Evolutionary conservation across 2,329 filamentous ascomycete genomes (phyloP).

Genomic region (Penicillium fuscoglaucum): DNA sequence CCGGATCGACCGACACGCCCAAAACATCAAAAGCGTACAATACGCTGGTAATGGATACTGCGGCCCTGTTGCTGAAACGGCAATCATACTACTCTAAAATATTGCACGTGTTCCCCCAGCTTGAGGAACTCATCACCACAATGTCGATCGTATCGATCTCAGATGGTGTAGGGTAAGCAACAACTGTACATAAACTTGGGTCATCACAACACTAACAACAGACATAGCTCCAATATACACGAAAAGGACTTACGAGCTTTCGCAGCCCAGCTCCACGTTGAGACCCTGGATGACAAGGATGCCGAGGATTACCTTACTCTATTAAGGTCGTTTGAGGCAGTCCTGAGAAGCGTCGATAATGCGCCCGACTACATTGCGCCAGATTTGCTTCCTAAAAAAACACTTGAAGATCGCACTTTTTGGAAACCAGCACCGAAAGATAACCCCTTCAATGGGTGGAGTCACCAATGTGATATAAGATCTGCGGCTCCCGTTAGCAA

Average conservation of each 20-base stretch:
- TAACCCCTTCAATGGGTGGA: conserved; percentile 49
- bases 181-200: neutral
- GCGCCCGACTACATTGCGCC: conserved; percentile 41
- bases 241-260: neutral
- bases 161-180: neutral
- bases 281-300: conserved; percentile 4
- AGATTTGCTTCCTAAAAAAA: conserved; percentile 30
- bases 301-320: conserved; percentile 25
- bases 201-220: neutral
- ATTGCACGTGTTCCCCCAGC: neutral
- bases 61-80: no score
- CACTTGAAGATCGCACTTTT: conserved; percentile 24
- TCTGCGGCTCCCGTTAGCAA: conserved; percentile 24
- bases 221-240: conserved; percentile 3
- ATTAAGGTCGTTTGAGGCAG: conserved; percentile 29
- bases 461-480: conserved; percentile 37
- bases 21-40: no score
- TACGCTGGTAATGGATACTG: neutral
- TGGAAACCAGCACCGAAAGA: conserved; percentile 16
- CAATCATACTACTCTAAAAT: no score
- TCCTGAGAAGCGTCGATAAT: conserved; percentile 29
- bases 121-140: neutral
- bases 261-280: conserved; percentile 1
- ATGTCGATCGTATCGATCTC: neutral
- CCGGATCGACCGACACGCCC: neutral